Percentiles rank a stretch among this genome's conserved stretches.
Evolutionary conservation across 225 moss, liverwort and hornwort genomes (phyloP).

Genomic region (Pseudoscleropodium purum): DNA sequence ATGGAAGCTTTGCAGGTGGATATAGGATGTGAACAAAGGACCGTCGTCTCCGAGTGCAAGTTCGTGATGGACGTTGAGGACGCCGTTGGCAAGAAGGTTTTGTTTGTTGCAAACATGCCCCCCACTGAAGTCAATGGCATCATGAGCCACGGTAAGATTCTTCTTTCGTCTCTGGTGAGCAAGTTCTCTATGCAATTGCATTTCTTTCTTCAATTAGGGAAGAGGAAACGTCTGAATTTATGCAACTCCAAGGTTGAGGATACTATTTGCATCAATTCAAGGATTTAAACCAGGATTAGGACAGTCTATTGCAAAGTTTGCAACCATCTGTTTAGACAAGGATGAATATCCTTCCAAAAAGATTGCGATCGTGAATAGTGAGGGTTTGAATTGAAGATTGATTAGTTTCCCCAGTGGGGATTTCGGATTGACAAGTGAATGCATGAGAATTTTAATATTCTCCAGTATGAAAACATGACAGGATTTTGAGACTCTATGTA

Average conservation of each 20-base stretch:
- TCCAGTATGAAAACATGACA: background rate
- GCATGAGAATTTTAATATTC: background rate
- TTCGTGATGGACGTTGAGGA: conserved; percentile 89
- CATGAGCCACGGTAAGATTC: conserved; percentile 57
- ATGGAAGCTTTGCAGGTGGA: conserved; percentile 45
- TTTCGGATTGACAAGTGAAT: background rate
- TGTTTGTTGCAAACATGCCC: conserved; percentile 62
- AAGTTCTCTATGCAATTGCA: background rate
- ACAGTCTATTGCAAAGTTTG: background rate
- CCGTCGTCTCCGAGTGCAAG: conserved; percentile 73
- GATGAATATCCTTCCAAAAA: too few relatives aligned
- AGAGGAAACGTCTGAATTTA: background rate
- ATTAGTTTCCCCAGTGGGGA: background rate
- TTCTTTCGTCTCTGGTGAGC: background rate
- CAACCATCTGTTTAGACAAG: background rate
- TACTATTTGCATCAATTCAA: background rate
- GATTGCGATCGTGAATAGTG: too few relatives aligned
- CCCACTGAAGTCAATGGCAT: conserved; percentile 54
- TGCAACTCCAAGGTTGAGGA: background rate
- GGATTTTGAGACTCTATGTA: background rate
- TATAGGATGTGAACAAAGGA: conserved; percentile 65
- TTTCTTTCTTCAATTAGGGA: background rate
- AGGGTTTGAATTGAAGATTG: background rate
- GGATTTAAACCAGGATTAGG: background rate
- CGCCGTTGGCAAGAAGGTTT: conserved; percentile 79